A percentile compares a stretch with the other conserved stretches of the same genome.
phyloP scores from a whole-genome alignment of 2,329 filamentous ascomycete genomes.

The Colletotrichum sp. region DNA sequence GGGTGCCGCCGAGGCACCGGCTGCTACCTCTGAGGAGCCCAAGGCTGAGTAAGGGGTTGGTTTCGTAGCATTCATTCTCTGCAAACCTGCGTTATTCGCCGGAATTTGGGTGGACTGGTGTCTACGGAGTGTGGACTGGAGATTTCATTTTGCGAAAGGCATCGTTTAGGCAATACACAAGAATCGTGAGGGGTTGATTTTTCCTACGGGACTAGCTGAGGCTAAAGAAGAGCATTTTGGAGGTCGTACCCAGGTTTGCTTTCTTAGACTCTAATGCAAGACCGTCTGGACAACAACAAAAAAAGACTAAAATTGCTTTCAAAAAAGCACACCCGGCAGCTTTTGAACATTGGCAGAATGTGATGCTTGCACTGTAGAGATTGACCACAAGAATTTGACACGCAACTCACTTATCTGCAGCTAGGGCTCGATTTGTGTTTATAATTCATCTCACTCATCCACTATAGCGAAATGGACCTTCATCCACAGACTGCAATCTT shows the following conservation, averaged over 20 bases:
- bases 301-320: slow-evolving; percentile 55
- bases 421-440: neutral
- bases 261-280: slow-evolving; percentile 62
- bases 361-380: slow-evolving; percentile 22
- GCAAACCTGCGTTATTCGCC: slow-evolving; percentile 44
- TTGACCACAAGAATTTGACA: neutral
- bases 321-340: slow-evolving; percentile 27
- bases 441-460: slow-evolving; percentile 22
- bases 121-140: slow-evolving; percentile 68
- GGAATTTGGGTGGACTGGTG: slow-evolving; percentile 60
- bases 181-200: slow-evolving; percentile 39
- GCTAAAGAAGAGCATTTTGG: slow-evolving; percentile 53
- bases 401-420: neutral
- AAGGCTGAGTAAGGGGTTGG: slow-evolving; percentile 65
- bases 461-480: slow-evolving; percentile 67
- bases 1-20: slow-evolving; percentile 13
- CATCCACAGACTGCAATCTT: slow-evolving; percentile 71
- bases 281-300: slow-evolving; percentile 61
- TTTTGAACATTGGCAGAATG: neutral
- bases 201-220: slow-evolving; percentile 42
- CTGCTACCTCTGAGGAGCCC: slow-evolving; percentile 65
- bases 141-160: slow-evolving; percentile 57
- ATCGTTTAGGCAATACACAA: slow-evolving; percentile 53
- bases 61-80: slow-evolving; percentile 24
- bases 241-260: slow-evolving; percentile 52